These are phyloP conservation scores for Galerina marginata DNA, from an alignment of 768 basidiomycete species.

Conservation along the genomic window DNA sequence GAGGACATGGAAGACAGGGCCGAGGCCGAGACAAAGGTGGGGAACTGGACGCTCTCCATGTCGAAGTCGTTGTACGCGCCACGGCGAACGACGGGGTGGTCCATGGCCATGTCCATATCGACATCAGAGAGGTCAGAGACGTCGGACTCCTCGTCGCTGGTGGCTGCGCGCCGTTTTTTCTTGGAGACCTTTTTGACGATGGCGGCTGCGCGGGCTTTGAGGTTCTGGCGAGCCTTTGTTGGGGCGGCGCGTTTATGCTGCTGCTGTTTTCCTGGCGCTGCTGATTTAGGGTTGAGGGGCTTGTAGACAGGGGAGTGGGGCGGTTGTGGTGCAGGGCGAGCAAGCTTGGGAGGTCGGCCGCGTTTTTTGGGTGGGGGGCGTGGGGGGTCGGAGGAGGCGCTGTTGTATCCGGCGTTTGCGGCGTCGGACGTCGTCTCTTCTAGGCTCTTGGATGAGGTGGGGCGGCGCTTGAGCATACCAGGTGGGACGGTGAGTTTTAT, in stretches of 20 bases:
- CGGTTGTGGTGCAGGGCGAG: not conserved
- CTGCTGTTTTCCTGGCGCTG: slow-evolving; percentile 19
- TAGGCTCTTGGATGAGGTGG: slow-evolving; percentile 27
- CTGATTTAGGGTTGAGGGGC: slow-evolving; percentile 22
- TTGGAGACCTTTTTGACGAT: slow-evolving; percentile 24
- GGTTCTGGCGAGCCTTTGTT: slow-evolving; percentile 23
- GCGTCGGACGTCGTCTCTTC: slow-evolving; percentile 44
- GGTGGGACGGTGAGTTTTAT: slow-evolving; percentile 75
- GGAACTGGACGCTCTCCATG: slow-evolving; percentile 44
- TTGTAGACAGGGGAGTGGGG: slow-evolving; percentile 15
- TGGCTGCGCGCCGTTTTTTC: slow-evolving; percentile 23
- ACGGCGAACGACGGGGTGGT: not conserved
- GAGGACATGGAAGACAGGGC: slow-evolving; percentile 59
- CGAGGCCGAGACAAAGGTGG: slow-evolving; percentile 73
- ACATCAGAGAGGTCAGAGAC: slow-evolving; percentile 43
- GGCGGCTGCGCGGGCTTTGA: slow-evolving; percentile 30
- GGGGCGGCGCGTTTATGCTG: slow-evolving; percentile 19
- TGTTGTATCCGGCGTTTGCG: slow-evolving; percentile 41
- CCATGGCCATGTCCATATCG: slow-evolving; percentile 27
- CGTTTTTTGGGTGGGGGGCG: slow-evolving; percentile 48
- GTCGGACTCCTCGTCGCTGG: slow-evolving; percentile 30
- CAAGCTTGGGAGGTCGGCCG: slow-evolving; percentile 61
- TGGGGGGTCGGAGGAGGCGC: slow-evolving; percentile 16
- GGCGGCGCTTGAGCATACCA: slow-evolving; percentile 51
- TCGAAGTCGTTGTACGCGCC: slow-evolving; percentile 23